A percentile compares a stretch with the other conserved stretches of the same genome.
Conservation (phyloP, 2,329 filamentous ascomycete species). For the Pseudopyricularia javanii region DNA sequence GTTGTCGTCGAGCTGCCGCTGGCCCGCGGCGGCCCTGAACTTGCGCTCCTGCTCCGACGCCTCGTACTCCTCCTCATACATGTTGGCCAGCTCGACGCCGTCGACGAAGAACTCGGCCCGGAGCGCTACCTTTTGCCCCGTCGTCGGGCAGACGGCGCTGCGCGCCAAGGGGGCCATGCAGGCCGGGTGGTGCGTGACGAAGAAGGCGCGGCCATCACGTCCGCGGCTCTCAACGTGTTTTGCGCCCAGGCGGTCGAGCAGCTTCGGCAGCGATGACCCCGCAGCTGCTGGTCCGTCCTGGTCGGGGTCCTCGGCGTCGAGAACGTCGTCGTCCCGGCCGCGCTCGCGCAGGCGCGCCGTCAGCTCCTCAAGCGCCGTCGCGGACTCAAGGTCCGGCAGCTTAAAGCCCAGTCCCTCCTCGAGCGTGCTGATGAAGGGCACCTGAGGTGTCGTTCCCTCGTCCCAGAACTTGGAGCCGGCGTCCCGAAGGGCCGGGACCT, state of each 20-base stretch:
- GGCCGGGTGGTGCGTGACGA: conserved; percentile 81
- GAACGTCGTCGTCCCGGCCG: neutral
- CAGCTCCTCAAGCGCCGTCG: conserved; percentile 46
- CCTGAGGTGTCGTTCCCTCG: conserved; percentile 41
- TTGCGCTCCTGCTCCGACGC: conserved; percentile 78
- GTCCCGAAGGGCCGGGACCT: neutral
- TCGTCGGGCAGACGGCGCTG: conserved; percentile 59
- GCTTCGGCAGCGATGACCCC: conserved; percentile 45
- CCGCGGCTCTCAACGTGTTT: conserved; percentile 60
- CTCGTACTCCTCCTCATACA: conserved; percentile 97
- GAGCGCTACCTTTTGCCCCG: conserved; percentile 62
- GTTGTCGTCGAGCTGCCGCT: conserved; percentile 23
- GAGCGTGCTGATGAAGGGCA: conserved; percentile 75
- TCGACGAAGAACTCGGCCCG: conserved; percentile 77
- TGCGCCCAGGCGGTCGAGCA: conserved; percentile 72
- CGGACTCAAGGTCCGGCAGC: conserved; percentile 49
- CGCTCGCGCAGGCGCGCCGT: conserved; percentile 20
- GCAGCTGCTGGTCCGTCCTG: conserved; percentile 39
- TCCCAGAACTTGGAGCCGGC: conserved; percentile 2
- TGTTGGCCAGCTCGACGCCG: conserved; percentile 82
- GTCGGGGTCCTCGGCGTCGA: conserved; percentile 22
- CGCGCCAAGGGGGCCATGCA: conserved; percentile 88
- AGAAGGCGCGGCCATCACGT: conserved; percentile 54
- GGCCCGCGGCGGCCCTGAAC: conserved; percentile 45
- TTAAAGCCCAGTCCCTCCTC: conserved; percentile 52